Evolutionary conservation across 352 stramenopile species (phyloP), one percentile per base, ranked within the genome.

Genomic region (Globisporangium alternatum): DNA sequence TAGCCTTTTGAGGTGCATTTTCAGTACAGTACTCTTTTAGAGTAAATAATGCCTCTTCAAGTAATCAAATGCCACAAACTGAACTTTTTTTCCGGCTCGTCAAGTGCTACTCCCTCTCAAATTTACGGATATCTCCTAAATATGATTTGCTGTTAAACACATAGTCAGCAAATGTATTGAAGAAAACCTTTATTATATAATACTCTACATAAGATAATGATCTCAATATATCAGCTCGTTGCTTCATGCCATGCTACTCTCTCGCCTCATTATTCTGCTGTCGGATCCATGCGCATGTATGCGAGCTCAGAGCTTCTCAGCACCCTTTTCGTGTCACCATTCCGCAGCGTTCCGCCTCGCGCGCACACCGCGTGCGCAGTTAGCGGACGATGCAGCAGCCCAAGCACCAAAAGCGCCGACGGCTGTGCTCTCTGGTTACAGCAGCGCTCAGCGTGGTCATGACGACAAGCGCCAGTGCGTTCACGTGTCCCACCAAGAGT

Each of bases 401-500:
- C 39, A 45, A 45, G 39, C 39, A 45, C 13, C 39, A 45, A 13
- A 45, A 45, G 39, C 39, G 9, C 1, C 35, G 39, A 2, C 39
- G 39, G 13, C 39, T 45, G 39, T 5, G 5, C 39, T 5, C 39
- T 5, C 13, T 45, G 39, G 13, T 13, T 13, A 45, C 39, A 45
- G 37, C 37, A 44, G 37, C 12, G 13, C 21, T n/a, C 12, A 5
- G 49, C 25, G 49, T 35, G 25, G 3, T 56, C 25, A 15, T 35
- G 28, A 25, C 33, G 28, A 19, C 22, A 5, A 21, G 48, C 30
- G 30, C 19, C 51, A 54, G 39, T 17, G 47, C 45, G 33, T 69
- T 69, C 56, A 35, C 21, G 31, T 70, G 62, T 8, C 67, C 67
- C 10, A 8, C 56, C 10, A 48, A 37, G 30, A 48, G 30, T 17